Base-by-base conservation (phyloP, 1,284 basidiomycete genomes). In the Ceratobasidium papillatum region DNA sequence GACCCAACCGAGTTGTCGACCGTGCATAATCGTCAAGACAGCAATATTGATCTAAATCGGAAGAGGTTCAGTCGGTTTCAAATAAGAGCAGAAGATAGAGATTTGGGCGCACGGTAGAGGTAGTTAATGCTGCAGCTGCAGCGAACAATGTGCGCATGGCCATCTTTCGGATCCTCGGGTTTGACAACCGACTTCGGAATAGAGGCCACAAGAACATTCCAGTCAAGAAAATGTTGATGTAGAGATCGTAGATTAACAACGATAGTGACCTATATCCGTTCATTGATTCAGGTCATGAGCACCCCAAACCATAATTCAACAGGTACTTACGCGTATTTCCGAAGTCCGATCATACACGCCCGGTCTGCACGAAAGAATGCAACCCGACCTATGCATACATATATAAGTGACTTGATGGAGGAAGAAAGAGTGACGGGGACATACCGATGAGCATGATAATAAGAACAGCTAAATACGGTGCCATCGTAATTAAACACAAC, bases 1-100 rank as follows among this genome's bases (percentile, higher is more conserved):
- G 19, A 89, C 83, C 85, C 85, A 88, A 3, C 84, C 87, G 14
- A 87, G 81, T 78, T 89, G 84, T 41, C 81, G 79, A 5, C 88
- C 88, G 51, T 87, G 80, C 79, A 87, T 79, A 32, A 85, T 49
- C 8, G 86, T 85, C 49, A 90, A 81, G 17, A 88, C 79, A 22
- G 84, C 79, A 66, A 88, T 86, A 78, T 89, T 90, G 64, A 85
- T 76, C 65, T 63, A 38, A n/a, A n/a, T n/a, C n/a, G n/a, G n/a
- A n/a, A n/a, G n/a, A n/a, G n/a, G n/a, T n/a, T n/a, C n/a, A n/a
- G n/a, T n/a, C n/a, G n/a, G n/a, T 30, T 9, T 36, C n/a, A 34
- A 63, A 17, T 17, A 52, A 43, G 19, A 25, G 0, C 36, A 2
- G 32, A 1, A 74, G 32, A 52, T 47, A 25, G 32, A 12, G 9